Conservation (phyloP, 2,329 filamentous ascomycete genomes). For the Colletotrichum scovillei region DNA sequence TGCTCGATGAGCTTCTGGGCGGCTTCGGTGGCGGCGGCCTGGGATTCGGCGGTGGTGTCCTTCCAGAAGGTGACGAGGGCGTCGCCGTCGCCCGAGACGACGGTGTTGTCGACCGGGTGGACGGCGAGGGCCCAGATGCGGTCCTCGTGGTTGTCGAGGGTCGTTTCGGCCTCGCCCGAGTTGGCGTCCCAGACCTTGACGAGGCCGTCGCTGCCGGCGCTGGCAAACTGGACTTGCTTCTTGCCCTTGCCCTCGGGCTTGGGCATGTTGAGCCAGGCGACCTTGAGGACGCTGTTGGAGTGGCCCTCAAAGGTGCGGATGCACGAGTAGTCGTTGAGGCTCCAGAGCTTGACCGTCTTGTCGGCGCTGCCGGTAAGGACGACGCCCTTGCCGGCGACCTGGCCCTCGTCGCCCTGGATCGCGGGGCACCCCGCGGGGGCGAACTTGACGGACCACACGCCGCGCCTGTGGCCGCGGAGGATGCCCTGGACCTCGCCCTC, state of each 20-base stretch:
- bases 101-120: constrained; percentile 74
- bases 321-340: constrained; percentile 89
- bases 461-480: constrained; percentile 89
- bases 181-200: constrained; percentile 97
- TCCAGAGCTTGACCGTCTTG: constrained; percentile 97
- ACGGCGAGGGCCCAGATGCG: constrained; percentile 91
- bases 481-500: constrained; percentile 93
- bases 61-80: constrained; percentile 96
- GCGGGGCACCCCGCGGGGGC: constrained; percentile 81
- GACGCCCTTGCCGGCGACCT: constrained; percentile 81
- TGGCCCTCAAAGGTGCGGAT: constrained; percentile 95
- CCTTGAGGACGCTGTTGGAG: constrained; percentile 94
- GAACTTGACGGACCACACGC: constrained; percentile 96
- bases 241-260: constrained; percentile 61
- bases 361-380: constrained; percentile 93
- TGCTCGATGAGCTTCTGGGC: constrained; percentile 88
- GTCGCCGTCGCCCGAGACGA: constrained; percentile 93
- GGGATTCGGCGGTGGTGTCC: constrained; percentile 87
- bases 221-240: constrained; percentile 78
- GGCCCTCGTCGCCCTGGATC: constrained; percentile 77
- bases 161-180: constrained; percentile 85
- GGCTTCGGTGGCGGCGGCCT: constrained; percentile 77
- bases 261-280: constrained; percentile 81
- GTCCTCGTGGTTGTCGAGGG: constrained; percentile 96
- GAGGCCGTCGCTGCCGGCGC: constrained; percentile 91